Evolutionary conservation across 1,284 basidiomycete species (phyloP).

Genomic region (Cryptococcus wingfieldii): DNA sequence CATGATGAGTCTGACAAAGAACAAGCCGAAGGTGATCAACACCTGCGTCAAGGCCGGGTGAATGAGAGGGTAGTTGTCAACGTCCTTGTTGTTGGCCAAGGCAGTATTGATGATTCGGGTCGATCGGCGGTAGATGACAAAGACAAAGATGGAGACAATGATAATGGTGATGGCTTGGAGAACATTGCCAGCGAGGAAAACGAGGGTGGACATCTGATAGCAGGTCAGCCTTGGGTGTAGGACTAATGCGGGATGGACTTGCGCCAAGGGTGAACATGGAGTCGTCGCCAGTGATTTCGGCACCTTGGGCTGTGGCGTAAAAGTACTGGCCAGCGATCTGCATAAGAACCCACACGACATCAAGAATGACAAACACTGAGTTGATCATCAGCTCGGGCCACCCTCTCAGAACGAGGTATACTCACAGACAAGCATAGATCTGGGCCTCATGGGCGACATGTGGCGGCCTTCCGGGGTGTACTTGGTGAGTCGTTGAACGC

Average conservation of each 20-base stretch:
- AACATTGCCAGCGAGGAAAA: conserved; percentile 30
- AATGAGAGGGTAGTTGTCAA: conserved; percentile 19
- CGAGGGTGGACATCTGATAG: conserved; percentile 22
- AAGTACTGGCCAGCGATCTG: conserved; percentile 31
- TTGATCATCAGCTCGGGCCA: neutral
- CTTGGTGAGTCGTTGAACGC: conserved; percentile 27
- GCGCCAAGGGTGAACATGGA: conserved; percentile 26
- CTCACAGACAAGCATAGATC: conserved; percentile 28
- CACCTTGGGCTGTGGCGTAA: conserved; percentile 16
- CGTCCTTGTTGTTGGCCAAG: conserved; percentile 7
- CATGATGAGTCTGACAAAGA: conserved; percentile 28
- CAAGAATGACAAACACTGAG: conserved; percentile 28
- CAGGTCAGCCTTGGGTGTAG: neutral
- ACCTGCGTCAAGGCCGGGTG: conserved; percentile 20
- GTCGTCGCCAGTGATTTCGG: conserved; percentile 14
- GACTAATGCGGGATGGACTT: conserved; percentile 1
- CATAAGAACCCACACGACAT: conserved; percentile 26
- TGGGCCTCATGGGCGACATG: conserved; percentile 28
- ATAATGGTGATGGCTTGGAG: conserved; percentile 21
- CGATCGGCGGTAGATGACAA: conserved; percentile 29
- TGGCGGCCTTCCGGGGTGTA: conserved; percentile 23
- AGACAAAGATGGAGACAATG: conserved; percentile 30
- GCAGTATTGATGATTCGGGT: conserved; percentile 12
- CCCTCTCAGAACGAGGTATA: neutral
- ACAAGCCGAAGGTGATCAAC: conserved; percentile 19